Percentiles rank a stretch among this genome's conserved stretches.
Conservation (phyloP, 257 asterid species). For the Rauvolfia tetraphylla region DNA sequence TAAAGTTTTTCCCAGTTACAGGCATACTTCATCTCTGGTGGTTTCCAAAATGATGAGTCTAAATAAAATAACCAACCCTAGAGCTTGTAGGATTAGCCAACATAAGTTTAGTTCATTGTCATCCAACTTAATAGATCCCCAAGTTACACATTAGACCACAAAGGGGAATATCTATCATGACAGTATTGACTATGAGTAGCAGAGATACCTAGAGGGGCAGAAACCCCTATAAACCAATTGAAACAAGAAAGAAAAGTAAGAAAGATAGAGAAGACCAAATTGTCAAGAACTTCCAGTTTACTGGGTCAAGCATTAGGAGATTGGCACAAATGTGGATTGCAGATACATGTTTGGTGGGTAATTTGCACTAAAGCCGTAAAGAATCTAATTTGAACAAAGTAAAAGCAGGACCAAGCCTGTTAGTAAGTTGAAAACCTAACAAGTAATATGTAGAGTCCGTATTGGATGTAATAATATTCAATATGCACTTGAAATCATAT, state of each 20-base stretch:
- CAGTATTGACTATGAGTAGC: background rate
- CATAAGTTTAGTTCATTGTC: background rate
- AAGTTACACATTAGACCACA: background rate
- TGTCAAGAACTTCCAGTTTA: background rate
- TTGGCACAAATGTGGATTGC: background rate
- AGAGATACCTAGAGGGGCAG: background rate
- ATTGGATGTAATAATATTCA: background rate
- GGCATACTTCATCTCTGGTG: slow-evolving; percentile 85
- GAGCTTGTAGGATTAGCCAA: slow-evolving; percentile 21
- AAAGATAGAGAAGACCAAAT: background rate
- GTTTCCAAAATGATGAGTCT: slow-evolving; percentile 88
- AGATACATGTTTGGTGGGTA: background rate
- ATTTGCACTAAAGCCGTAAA: background rate
- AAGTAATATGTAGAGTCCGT: background rate
- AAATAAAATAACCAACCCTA: slow-evolving; percentile 99
- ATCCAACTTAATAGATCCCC: background rate
- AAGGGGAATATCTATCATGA: background rate
- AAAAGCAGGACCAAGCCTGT: background rate
- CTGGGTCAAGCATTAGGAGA: background rate
- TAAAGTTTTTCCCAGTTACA: background rate
- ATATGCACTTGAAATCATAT: background rate
- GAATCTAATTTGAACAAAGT: too few species aligned
- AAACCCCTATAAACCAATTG: background rate
- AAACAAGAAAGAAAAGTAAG: background rate
- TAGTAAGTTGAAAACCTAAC: background rate